Conservation (phyloP, 768 basidiomycete species). For the Rossbeevera mucosa region DNA sequence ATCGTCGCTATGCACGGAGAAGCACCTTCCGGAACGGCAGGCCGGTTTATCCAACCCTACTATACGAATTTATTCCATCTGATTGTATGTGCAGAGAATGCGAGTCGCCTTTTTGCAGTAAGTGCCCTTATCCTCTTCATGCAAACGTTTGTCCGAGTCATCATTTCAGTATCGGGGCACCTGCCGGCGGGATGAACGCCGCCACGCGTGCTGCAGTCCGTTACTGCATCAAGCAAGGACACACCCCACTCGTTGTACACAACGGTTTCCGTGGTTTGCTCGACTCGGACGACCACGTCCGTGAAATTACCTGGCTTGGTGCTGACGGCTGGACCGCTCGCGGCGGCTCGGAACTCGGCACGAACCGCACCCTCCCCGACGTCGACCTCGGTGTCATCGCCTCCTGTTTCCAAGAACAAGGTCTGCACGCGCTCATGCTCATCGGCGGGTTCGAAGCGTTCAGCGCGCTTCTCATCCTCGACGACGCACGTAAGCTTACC, state of each 20-base stretch:
- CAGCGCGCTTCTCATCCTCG: conserved; percentile 69
- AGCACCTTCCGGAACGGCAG: conserved; percentile 47
- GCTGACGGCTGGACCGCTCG: conserved; percentile 96
- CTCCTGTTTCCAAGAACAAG: conserved; percentile 83
- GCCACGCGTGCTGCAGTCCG: conserved; percentile 93
- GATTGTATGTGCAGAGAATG: conserved; percentile 49
- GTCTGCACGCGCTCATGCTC: conserved; percentile 74
- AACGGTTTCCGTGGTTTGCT: conserved; percentile 96
- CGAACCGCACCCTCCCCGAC: conserved; percentile 86
- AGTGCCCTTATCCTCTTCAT: conserved; percentile 24
- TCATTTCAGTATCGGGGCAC: conserved; percentile 77
- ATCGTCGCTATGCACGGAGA: conserved; percentile 54
- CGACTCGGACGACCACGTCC: conserved; percentile 81
- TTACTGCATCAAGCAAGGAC: conserved; percentile 89
- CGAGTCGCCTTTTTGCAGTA: conserved; percentile 83
- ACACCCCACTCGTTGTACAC: conserved; percentile 87
- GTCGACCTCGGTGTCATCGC: conserved; percentile 86
- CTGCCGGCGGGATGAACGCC: conserved; percentile 98
- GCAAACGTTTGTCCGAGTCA: background rate
- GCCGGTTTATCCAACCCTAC: conserved; percentile 25
- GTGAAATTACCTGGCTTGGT: conserved; percentile 89
- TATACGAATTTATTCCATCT: conserved; percentile 1
- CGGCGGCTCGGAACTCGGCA: conserved; percentile 96
- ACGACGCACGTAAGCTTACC: conserved; percentile 80
- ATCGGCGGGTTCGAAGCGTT: conserved; percentile 98